Percentiles rank a stretch among this genome's conserved stretches.
phyloP scores from a whole-genome alignment of 2,329 filamentous ascomycete species.

The Xylariaceae sp. region DNA sequence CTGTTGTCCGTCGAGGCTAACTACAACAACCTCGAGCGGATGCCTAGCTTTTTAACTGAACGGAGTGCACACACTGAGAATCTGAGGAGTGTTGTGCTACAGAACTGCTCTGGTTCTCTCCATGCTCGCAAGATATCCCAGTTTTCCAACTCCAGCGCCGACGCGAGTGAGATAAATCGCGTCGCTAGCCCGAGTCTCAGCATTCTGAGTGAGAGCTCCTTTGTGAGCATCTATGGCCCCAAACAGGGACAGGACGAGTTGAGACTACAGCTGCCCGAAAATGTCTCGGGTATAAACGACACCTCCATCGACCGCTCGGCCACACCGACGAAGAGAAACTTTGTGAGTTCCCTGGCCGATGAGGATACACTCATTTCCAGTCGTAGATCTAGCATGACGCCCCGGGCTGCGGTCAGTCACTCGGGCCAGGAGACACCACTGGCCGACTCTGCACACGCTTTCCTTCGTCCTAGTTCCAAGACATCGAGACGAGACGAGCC shows the following conservation, averaged over 20 bases:
- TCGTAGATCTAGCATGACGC: conserved; percentile 29
- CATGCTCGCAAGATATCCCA: conserved; percentile 47
- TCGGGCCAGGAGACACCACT: conserved; percentile 41
- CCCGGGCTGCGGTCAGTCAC: conserved; percentile 30
- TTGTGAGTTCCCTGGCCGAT: conserved; percentile 18
- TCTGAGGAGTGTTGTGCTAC: conserved; percentile 54
- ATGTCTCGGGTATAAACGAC: conserved; percentile 23
- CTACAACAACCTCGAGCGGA: conserved; percentile 43
- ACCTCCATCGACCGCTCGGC: conserved; percentile 22
- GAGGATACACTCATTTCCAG: conserved; percentile 23
- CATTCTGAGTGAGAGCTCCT: conserved; percentile 62
- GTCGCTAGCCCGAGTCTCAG: conserved; percentile 57
- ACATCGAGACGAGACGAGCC: conserved; percentile 41
- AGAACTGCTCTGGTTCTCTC: conserved; percentile 43
- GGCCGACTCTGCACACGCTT: conserved; percentile 40
- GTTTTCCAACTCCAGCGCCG: conserved; percentile 30
- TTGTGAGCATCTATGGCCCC: conserved; percentile 57
- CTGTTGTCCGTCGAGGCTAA: conserved; percentile 31
- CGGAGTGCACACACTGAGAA: conserved; percentile 55
- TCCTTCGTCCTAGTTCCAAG: conserved; percentile 45
- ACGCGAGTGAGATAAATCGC: conserved; percentile 34
- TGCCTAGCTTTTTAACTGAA: conserved; percentile 62
- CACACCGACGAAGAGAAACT: conserved; percentile 19
- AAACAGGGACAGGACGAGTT: conserved; percentile 21
- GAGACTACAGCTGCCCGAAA: conserved; percentile 17